Percentiles rank a stretch among this genome's conserved stretches.
Evolutionary conservation across 2,329 filamentous ascomycete species (phyloP).

Genomic region (Colletotrichum sojae): DNA sequence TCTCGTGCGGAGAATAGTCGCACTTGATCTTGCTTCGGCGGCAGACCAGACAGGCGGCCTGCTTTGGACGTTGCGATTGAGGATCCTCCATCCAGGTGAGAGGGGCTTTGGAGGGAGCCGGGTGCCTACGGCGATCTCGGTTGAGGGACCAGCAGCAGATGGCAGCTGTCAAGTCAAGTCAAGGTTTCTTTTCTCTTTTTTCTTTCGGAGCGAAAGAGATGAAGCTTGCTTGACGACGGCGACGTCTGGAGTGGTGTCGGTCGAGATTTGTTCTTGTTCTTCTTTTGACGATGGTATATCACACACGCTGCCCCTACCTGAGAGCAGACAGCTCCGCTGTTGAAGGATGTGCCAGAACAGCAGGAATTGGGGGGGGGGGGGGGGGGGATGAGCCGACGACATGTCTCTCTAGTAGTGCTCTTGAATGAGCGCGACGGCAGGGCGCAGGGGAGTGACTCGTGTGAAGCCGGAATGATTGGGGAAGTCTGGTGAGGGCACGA

Average conservation of each 20-base stretch:
- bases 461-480: slow-evolving; percentile 40
- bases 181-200: slow-evolving; percentile 2
- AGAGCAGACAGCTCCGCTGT: slow-evolving; percentile 42
- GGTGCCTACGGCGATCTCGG: slow-evolving; percentile 38
- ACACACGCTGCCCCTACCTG: slow-evolving; percentile 31
- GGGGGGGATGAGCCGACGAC: slow-evolving; percentile 16
- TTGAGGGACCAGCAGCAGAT: slow-evolving; percentile 25
- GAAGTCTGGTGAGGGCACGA: slow-evolving; percentile 39
- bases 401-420: slow-evolving; percentile 21
- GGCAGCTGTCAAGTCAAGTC: slow-evolving; percentile 9
- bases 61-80: slow-evolving; percentile 44
- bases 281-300: slow-evolving; percentile 11
- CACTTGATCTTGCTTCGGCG: slow-evolving; percentile 79
- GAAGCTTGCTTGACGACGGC: neutral
- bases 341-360: slow-evolving; percentile 38
- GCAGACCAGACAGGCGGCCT: slow-evolving; percentile 74
- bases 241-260: slow-evolving; percentile 5
- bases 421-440: slow-evolving; percentile 25
- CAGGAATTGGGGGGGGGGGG: neutral
- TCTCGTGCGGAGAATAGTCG: slow-evolving; percentile 66
- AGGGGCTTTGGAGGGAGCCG: slow-evolving; percentile 35
- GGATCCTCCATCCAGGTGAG: slow-evolving; percentile 42
- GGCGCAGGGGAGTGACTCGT: slow-evolving; percentile 21
- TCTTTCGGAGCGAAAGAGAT: neutral
- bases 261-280: slow-evolving; percentile 1